Percentiles rank a stretch among this genome's conserved stretches.
phyloP scores from a whole-genome alignment of 768 basidiomycete genomes.

The Phlebiopsis flavidoalba region DNA sequence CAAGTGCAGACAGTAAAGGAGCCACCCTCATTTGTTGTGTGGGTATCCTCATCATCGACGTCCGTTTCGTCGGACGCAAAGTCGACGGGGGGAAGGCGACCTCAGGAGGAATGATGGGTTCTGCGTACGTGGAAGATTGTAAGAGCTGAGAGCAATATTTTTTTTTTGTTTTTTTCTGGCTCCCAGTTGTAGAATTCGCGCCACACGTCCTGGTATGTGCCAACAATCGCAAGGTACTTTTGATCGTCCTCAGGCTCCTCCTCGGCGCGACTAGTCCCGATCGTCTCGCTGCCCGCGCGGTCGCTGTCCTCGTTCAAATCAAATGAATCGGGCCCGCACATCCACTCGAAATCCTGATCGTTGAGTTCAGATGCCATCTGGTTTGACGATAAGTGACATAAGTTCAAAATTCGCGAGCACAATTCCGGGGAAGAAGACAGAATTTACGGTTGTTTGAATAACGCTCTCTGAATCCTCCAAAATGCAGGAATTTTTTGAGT shows the following conservation, averaged over 20 bases:
- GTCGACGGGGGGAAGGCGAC: not conserved
- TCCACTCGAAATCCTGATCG: not conserved
- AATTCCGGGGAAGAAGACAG: too few relatives aligned
- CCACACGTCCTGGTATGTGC: not conserved
- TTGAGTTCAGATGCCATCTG: not conserved
- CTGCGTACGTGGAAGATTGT: not conserved
- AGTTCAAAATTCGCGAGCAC: too few relatives aligned
- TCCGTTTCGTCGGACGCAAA: not conserved
- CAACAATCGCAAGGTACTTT: not conserved
- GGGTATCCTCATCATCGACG: not conserved
- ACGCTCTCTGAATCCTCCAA: not conserved
- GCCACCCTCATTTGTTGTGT: not conserved
- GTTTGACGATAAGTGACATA: not conserved
- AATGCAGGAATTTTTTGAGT: not conserved
- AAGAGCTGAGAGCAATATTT: not conserved
- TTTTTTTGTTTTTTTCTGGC: too few relatives aligned
- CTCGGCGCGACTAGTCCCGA: not conserved
- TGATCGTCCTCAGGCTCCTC: not conserved
- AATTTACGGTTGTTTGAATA: too few relatives aligned
- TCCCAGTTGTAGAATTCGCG: not conserved
- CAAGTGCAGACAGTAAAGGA: not conserved
- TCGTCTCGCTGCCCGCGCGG: not conserved
- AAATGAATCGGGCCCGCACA: not conserved
- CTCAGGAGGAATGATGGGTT: not conserved
- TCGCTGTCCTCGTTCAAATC: not conserved